Conservation (phyloP, 2,329 filamentous ascomycete species). For the Pseudocercospora fijiensis region DNA sequence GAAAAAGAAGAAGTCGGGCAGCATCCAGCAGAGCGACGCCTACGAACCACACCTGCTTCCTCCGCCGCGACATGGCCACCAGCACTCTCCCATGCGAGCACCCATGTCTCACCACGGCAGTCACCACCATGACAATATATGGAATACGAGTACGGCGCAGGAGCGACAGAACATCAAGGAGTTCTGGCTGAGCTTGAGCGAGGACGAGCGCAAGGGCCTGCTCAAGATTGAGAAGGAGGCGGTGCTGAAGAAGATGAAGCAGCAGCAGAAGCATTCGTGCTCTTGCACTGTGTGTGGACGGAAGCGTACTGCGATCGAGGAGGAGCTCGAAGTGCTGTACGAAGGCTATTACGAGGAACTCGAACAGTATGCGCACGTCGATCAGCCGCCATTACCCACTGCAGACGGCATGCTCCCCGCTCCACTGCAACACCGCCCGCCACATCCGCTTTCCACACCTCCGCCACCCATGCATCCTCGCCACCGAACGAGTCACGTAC, state of each 20-base stretch:
- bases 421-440: conserved; percentile 49
- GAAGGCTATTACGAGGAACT: conserved; percentile 98
- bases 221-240: conserved; percentile 99
- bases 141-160: conserved; percentile 92
- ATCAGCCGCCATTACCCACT: conserved; percentile 55
- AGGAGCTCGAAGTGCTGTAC: conserved; percentile 95
- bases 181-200: conserved; percentile 92
- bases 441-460: conserved; percentile 35
- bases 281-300: conserved; percentile 96
- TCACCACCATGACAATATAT: conserved; percentile 75
- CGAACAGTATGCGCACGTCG: conserved; percentile 91
- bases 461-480: conserved; percentile 45
- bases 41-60: conserved; percentile 34
- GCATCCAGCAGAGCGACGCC: conserved; percentile 19
- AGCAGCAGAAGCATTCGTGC: conserved; percentile 98
- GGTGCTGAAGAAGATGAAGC: conserved; percentile 98
- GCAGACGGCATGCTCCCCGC: conserved; percentile 68
- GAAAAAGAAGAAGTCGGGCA: conserved; percentile 55
- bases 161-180: conserved; percentile 97
- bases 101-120: conserved; percentile 15
- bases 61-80: conserved; percentile 27
- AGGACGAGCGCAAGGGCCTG: conserved; percentile 89
- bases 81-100: conserved; percentile 14
- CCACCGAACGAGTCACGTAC: conserved; percentile 71
- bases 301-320: conserved; percentile 95